Base-by-base conservation (phyloP, 805 yeast species). In the Candida coquimbonensis region DNA sequence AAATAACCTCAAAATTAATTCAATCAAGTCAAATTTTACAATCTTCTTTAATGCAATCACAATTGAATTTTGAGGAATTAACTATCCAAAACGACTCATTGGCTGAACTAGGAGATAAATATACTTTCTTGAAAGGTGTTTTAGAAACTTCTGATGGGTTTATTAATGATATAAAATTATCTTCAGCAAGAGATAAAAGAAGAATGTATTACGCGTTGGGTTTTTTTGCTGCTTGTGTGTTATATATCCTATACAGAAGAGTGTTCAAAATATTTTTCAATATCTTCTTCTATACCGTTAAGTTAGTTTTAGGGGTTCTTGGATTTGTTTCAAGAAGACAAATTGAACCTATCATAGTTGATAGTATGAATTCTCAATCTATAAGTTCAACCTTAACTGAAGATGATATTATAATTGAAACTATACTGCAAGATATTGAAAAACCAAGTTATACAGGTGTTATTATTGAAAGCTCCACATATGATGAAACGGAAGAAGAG, bases 1-100 rank as follows among this genome's bases (percentile, higher is more conserved):
- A 51, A 42, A 59, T 59, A 37, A 59, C 62, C 9, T 50, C 59
- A 4, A 48, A 49, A 12, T 42, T 59, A n/a, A 29, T 44, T 7
- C 53, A 54, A 37, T 57, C 63, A 5, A 49, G 54, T 16, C 57
- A 55, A 40, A 44, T 57, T 8, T 39, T 59, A 34, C 63, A 59
- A 35, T 44, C 56, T 1, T 49, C 62, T 9, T 38, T 59, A 27
- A 40, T 59, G 16, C 61, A 57, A 40, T 53, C 59, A 1, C 55
- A 55, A 38, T 41, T 59, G 21, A 59, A 57, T 34, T 26, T 59
- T 11, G 60, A 57, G 2, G 62, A 57, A 19, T 39, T 59, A 26
- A 54, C 52, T 11, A 49, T 48, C 3, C 63, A 59, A 38, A 50
- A 49, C 14, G 55, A 56, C 21, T 48, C 56, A 0, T 39, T 59